Percentiles rank a stretch among this genome's conserved stretches.
phyloP scores from a whole-genome alignment of 768 basidiomycete species.

The Serpula lacrymans region DNA sequence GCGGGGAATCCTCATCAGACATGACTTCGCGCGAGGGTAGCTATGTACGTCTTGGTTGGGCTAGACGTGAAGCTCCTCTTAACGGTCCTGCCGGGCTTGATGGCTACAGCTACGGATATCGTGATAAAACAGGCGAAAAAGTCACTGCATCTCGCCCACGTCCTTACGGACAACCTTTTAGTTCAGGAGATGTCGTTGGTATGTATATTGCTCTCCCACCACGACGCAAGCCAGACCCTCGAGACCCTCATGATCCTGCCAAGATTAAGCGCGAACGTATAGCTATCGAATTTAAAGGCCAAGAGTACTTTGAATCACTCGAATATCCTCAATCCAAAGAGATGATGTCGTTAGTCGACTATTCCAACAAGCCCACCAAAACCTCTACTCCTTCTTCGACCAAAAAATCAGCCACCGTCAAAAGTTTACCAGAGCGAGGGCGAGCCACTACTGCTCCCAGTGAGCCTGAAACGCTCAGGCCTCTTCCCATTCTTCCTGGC shows the following conservation, averaged over 20 bases:
- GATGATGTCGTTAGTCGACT: conserved; percentile 87
- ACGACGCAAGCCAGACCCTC: conserved; percentile 49
- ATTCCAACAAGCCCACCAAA: conserved; percentile 54
- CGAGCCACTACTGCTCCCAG: conserved; percentile 34
- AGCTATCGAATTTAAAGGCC: conserved; percentile 93
- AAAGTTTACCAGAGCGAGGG: conserved; percentile 58
- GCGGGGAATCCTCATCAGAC: conserved; percentile 54
- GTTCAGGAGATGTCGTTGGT: conserved; percentile 85
- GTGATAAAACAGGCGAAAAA: conserved; percentile 92
- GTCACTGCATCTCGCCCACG: conserved; percentile 79
- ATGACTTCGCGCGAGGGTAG: conserved; percentile 58
- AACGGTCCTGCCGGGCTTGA: conserved; percentile 93
- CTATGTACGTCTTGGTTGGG: conserved; percentile 91
- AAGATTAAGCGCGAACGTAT: conserved; percentile 86
- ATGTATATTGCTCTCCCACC: conserved; percentile 90
- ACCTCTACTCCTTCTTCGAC: conserved; percentile 54
- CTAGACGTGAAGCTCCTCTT: conserved; percentile 85
- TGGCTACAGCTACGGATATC: conserved; percentile 87
- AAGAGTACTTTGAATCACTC: conserved; percentile 91
- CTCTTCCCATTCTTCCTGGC: conserved; percentile 63
- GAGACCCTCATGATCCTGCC: conserved; percentile 76
- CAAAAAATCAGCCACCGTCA: conserved; percentile 68
- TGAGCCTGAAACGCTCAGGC: conserved; percentile 46
- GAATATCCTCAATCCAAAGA: conserved; percentile 90
- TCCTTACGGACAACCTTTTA: conserved; percentile 71